Conservation (phyloP, 495 filamentous ascomycete species). For the Lophium mytilinum region DNA sequence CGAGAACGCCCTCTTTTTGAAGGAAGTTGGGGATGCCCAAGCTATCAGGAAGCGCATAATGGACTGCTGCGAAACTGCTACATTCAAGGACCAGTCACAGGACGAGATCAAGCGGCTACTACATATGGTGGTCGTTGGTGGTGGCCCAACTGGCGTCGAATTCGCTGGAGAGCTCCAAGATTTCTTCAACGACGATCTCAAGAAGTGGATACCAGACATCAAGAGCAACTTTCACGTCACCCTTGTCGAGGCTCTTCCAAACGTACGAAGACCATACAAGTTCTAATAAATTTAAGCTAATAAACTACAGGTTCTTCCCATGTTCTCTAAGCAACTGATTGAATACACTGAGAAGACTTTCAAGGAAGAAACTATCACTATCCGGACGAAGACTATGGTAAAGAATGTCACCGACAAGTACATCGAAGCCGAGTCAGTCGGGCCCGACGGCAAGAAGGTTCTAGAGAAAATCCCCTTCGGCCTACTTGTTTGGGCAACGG, state of each 20-base stretch:
- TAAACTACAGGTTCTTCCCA: conserved; percentile 59
- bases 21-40: conserved; percentile 94
- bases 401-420: conserved; percentile 93
- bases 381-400: conserved; percentile 98
- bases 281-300: not conserved
- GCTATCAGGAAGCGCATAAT: conserved; percentile 96
- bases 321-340: conserved; percentile 98
- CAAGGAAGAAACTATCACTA: conserved; percentile 94
- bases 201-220: conserved; percentile 96
- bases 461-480: conserved; percentile 83
- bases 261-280: conserved; percentile 41
- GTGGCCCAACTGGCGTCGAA: conserved; percentile 95
- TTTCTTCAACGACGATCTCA: conserved; percentile 95
- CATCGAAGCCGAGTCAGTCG: conserved; percentile 82
- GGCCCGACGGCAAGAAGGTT: conserved; percentile 79
- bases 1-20: conserved; percentile 95
- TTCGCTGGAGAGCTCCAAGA: conserved; percentile 97
- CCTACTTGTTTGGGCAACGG: conserved; percentile 95
- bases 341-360: conserved; percentile 99
- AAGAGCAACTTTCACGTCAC: conserved; percentile 91
- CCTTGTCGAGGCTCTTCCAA: conserved; percentile 95
- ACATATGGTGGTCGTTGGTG: conserved; percentile 98
- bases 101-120: conserved; percentile 89
- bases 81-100: conserved; percentile 91
- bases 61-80: conserved; percentile 97